Evolutionary conservation across 495 filamentous ascomycete genomes (phyloP), one percentile per base, ranked within the genome.

Genomic region (Podospora sp.): DNA sequence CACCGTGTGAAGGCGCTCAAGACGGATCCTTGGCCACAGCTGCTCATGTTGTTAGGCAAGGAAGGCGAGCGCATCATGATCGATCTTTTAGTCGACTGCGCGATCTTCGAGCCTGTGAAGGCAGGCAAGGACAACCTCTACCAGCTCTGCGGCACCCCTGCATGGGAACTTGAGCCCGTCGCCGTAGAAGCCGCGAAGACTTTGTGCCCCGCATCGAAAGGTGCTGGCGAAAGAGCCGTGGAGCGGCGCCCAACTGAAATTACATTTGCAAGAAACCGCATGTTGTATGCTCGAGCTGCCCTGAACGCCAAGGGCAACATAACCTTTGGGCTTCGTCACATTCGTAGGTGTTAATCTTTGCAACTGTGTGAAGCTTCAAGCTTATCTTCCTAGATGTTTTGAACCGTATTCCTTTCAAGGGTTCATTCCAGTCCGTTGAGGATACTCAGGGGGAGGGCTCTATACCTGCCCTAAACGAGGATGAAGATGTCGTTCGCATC

Each of bases 21-120:
- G 77, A 73, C 82, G 26, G 70, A 80, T 5, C 85, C 89, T 36
- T 99, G 95, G 95, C 83, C 85, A 25, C 84, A 89, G 27, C 74
- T 95, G 12, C 83, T 94, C 5, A 77, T 79, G 35, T 78, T 97
- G 12, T 77, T 99, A 51, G 92, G 92, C 0, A 85, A 85, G 66
- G 87, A 88, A 68, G 93, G 94, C 2, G 91, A 97, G 62, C 85
- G 85, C 16, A 88, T 93, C 70, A 96, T 99, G 89, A 82, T 93
- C 60, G 84, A 89, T 68, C 77, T 98, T 29, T 73, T 98, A 21
- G 73, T 96, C 3, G 85, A 95, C 68, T 92, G 90, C 73, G 91
- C 89, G 8, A 80, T 97, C 2, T 99, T 96, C 72, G 69, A 82
- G 22, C 74, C 83, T n/a, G 76, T 96, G 2, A 80, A 88, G 65